Evolutionary conservation across 768 basidiomycete species (phyloP).

Genomic region (Pulveroboletus ravenelii): DNA sequence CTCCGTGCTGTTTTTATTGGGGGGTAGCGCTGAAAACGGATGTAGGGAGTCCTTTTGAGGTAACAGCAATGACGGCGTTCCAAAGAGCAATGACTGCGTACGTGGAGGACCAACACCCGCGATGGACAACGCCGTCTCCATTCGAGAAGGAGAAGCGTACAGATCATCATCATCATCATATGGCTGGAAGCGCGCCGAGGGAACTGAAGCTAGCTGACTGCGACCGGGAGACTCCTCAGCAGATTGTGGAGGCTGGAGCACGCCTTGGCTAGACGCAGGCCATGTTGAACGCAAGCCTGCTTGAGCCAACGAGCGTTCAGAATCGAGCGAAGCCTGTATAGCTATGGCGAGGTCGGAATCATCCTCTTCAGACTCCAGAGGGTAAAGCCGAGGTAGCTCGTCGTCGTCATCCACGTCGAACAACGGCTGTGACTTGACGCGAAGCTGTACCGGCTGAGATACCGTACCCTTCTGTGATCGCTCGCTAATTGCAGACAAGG

Average conservation of each 20-base stretch:
- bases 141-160: constrained; percentile 46
- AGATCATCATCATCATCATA: constrained; percentile 42
- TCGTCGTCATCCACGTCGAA: constrained; percentile 56
- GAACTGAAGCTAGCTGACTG: not conserved
- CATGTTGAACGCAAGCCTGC: not conserved
- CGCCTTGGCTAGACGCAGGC: constrained; percentile 4
- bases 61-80: constrained; percentile 33
- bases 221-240: not conserved
- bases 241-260: constrained; percentile 5
- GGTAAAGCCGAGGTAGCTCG: constrained; percentile 17
- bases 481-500: constrained; percentile 52
- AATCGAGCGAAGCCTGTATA: constrained; percentile 57
- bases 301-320: not conserved
- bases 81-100: constrained; percentile 31
- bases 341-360: constrained; percentile 58
- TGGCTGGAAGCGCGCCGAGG: not conserved
- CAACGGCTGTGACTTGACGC: constrained; percentile 39
- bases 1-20: not conserved
- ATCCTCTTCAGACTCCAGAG: constrained; percentile 37
- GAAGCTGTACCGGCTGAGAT: constrained; percentile 31
- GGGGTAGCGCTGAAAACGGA: not conserved
- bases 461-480: constrained; percentile 37
- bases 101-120: constrained; percentile 50
- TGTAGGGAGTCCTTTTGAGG: constrained; percentile 6
- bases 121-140: constrained; percentile 66